phyloP scores from a whole-genome alignment of 192 early-diverging fungal genomes.

The Coemansia sp. region DNA sequence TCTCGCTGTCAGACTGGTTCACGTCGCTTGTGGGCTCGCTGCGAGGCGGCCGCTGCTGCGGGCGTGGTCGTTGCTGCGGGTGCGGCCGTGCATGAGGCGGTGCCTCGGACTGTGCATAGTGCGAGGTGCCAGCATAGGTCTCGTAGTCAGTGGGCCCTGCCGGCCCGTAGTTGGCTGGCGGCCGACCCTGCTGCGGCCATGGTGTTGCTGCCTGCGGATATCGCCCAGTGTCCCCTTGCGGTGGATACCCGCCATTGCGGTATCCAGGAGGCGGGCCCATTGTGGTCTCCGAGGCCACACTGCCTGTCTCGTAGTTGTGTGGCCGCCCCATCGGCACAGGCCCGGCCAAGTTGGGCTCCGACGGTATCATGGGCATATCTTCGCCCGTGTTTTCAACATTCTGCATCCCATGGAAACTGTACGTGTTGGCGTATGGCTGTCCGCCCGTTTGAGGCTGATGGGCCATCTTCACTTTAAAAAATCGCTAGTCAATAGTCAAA shows the following conservation, averaged over 20 bases:
- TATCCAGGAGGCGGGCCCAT: not conserved
- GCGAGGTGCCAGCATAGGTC: constrained; percentile 10
- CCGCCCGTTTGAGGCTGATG: constrained; percentile 11
- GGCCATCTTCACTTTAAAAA: not conserved
- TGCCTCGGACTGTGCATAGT: constrained; percentile 8
- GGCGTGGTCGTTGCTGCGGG: constrained; percentile 6
- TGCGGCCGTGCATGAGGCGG: constrained; percentile 3
- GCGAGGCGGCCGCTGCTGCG: constrained; percentile 3
- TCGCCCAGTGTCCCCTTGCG: constrained; percentile 7
- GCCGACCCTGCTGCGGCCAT: constrained; percentile 5
- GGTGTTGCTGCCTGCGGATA: constrained; percentile 8
- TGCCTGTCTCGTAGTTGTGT: constrained; percentile 19
- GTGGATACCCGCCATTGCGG: constrained; percentile 8
- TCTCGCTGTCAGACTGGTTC: constrained; percentile 22
- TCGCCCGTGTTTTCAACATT: constrained; percentile 26
- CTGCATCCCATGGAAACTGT: constrained; percentile 44
- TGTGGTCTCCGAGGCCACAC: constrained; percentile 9
- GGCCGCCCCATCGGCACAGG: constrained; percentile 7
- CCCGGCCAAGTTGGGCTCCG: constrained; percentile 6
- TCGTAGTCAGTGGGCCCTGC: constrained; percentile 14
- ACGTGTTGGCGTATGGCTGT: constrained; percentile 23
- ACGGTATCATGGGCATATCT: constrained; percentile 12
- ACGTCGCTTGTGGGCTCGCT: constrained; percentile 5
- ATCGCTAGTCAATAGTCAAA: not conserved
- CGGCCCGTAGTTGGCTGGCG: not conserved